phyloP scores from a whole-genome alignment of 805 yeast species.

The Hanseniaspora hatyaiensis region DNA sequence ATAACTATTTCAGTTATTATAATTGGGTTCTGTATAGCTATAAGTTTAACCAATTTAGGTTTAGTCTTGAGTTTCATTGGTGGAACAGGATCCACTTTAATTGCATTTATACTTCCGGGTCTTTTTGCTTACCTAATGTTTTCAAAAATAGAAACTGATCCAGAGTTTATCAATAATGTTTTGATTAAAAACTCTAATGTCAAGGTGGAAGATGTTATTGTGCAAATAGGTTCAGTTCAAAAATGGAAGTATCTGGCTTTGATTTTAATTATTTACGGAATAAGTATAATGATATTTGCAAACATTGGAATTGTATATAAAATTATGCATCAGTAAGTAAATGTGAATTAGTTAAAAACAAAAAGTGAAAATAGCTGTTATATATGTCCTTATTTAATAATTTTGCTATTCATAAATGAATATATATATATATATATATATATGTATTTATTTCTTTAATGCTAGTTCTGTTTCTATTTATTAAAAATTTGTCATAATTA shows the following conservation, averaged over 20 bases:
- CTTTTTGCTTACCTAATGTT: conserved; percentile 43
- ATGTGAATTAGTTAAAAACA: neutral
- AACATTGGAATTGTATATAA: conserved; percentile 12
- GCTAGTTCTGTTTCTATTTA: too few species aligned
- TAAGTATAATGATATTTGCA: conserved; percentile 4
- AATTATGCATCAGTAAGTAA: neutral
- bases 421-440: neutral
- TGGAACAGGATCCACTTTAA: conserved; percentile 72
- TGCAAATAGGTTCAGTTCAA: neutral
- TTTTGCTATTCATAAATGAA: too few species aligned
- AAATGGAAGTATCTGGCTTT: conserved; percentile 5
- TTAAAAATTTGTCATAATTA: neutral
- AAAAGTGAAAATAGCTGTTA: neutral
- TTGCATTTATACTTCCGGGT: conserved; percentile 69
- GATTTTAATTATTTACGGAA: neutral
- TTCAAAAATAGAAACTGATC: conserved; percentile 33
- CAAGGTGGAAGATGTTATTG: neutral
- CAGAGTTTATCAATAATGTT: conserved; percentile 18
- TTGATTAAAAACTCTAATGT: neutral
- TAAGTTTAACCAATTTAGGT: conserved; percentile 52
- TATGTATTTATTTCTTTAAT: neutral
- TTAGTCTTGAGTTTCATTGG: conserved; percentile 64
- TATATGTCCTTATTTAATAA: too few species aligned
- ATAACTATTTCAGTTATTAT: conserved; percentile 40
- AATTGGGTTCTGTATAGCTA: conserved; percentile 44